phyloP scores from a whole-genome alignment of 2,329 filamentous ascomycete genomes.

The Cercospora berteroae region DNA sequence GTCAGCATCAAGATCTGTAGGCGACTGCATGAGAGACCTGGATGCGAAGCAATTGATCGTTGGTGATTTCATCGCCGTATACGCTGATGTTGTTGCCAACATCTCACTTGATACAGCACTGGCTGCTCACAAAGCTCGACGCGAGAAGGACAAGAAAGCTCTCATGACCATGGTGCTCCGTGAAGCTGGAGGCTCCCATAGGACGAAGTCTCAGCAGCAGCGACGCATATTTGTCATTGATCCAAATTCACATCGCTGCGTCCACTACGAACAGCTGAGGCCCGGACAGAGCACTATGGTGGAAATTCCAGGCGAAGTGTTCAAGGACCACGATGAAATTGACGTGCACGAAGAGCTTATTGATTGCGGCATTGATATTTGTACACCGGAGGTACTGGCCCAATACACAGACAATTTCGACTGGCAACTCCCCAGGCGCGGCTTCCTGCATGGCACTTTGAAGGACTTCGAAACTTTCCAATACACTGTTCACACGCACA shows the following conservation, averaged over 20 bases:
- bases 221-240: conserved; percentile 86
- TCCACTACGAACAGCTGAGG: conserved; percentile 92
- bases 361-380: conserved; percentile 94
- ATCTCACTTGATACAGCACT: conserved; percentile 78
- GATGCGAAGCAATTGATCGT: conserved; percentile 81
- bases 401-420: conserved; percentile 98
- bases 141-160: conserved; percentile 82
- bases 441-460: conserved; percentile 86
- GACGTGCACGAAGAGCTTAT: conserved; percentile 85
- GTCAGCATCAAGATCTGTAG: conserved; percentile 81
- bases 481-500: conserved; percentile 91
- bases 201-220: conserved; percentile 72
- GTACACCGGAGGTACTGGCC: conserved; percentile 90
- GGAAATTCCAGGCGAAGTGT: conserved; percentile 74
- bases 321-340: conserved; percentile 70
- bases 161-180: conserved; percentile 96
- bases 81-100: conserved; percentile 90
- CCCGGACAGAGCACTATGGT: conserved; percentile 61
- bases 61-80: conserved; percentile 88
- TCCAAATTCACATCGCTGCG: conserved; percentile 71
- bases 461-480: conserved; percentile 97
- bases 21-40: conserved; percentile 91
- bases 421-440: conserved; percentile 82
- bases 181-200: conserved; percentile 70
- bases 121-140: conserved; percentile 73